A percentile compares a stretch with the other conserved stretches of the same genome.
phyloP scores from a whole-genome alignment of 2,329 filamentous ascomycete genomes.

The Colletotrichum orchidophilum region DNA sequence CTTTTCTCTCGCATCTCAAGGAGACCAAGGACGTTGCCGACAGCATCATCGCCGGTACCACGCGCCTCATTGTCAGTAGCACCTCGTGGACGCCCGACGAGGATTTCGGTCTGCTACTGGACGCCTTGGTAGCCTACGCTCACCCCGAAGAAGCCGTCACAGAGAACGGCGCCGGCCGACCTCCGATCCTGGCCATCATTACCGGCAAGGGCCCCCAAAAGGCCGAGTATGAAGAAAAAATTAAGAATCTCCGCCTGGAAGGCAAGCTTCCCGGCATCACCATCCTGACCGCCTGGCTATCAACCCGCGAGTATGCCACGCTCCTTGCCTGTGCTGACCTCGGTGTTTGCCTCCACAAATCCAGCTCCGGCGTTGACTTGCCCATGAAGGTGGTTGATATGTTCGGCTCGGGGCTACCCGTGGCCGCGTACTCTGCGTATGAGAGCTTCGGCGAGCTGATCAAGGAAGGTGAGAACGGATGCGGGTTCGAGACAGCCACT shows the following conservation, averaged over 20 bases:
- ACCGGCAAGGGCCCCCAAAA: slow-evolving; percentile 94
- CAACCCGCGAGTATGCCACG: slow-evolving; percentile 82
- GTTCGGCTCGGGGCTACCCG: slow-evolving; percentile 94
- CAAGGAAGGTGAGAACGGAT: slow-evolving; percentile 84
- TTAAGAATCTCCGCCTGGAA: slow-evolving; percentile 67
- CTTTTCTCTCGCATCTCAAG: slow-evolving; percentile 71
- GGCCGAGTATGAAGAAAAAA: slow-evolving; percentile 74
- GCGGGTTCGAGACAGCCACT: slow-evolving; percentile 78
- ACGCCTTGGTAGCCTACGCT: slow-evolving; percentile 82
- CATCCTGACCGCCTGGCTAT: slow-evolving; percentile 86
- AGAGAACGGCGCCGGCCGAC: slow-evolving; percentile 33
- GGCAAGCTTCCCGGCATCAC: slow-evolving; percentile 75
- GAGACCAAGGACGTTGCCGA: slow-evolving; percentile 70
- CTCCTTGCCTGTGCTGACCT: slow-evolving; percentile 88
- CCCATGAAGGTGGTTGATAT: slow-evolving; percentile 99
- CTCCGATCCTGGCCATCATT: slow-evolving; percentile 83
- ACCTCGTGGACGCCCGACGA: slow-evolving; percentile 98
- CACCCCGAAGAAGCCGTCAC: slow-evolving; percentile 50
- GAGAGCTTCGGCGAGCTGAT: slow-evolving; percentile 93
- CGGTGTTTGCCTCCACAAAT: slow-evolving; percentile 91
- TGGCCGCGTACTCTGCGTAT: slow-evolving; percentile 86
- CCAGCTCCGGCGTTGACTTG: slow-evolving; percentile 92
- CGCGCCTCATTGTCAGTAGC: slow-evolving; percentile 84
- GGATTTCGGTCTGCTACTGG: slow-evolving; percentile 88
- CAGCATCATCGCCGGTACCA: slow-evolving; percentile 65